Evolutionary conservation across 805 yeast species (phyloP).

Genomic region (Yarrowia bubula): DNA sequence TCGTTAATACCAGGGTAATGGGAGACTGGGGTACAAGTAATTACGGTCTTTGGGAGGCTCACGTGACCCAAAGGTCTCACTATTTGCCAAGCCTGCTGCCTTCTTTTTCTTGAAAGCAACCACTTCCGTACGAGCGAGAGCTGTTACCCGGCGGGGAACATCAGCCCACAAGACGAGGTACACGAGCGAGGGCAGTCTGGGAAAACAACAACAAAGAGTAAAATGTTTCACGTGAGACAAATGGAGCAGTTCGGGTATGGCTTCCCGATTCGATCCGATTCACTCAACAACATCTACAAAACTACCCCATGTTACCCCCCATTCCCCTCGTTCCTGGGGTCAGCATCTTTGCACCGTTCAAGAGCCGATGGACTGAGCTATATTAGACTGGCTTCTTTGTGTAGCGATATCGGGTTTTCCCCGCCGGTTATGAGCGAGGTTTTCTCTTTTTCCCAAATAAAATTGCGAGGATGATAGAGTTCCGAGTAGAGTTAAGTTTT

Average conservation of each 20-base stretch:
- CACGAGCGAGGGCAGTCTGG: neutral
- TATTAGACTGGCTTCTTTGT: neutral
- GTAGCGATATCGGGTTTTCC: conserved; percentile 10
- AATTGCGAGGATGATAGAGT: conserved; percentile 8
- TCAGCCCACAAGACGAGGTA: conserved; percentile 6
- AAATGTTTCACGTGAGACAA: conserved; percentile 1
- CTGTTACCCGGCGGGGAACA: conserved; percentile 13
- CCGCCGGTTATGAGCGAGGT: conserved; percentile 12
- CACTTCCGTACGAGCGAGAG: neutral
- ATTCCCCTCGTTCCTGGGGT: neutral
- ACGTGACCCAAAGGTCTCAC: neutral
- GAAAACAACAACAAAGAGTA: neutral
- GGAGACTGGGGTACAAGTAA: too few species aligned
- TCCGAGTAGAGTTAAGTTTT: neutral
- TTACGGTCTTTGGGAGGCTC: neutral
- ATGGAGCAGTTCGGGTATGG: neutral
- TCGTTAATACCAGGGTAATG: too few species aligned
- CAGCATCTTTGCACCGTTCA: too few species aligned
- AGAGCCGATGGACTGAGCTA: too few species aligned
- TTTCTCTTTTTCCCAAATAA: neutral
- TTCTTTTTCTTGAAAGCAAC: neutral
- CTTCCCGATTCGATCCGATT: neutral
- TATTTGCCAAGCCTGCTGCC: neutral
- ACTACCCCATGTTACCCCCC: neutral
- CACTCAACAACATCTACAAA: neutral